Evolutionary conservation across 1,139 yeast species (phyloP), one percentile per base, ranked within the genome.

Genomic region (Petasospora fabianii): DNA sequence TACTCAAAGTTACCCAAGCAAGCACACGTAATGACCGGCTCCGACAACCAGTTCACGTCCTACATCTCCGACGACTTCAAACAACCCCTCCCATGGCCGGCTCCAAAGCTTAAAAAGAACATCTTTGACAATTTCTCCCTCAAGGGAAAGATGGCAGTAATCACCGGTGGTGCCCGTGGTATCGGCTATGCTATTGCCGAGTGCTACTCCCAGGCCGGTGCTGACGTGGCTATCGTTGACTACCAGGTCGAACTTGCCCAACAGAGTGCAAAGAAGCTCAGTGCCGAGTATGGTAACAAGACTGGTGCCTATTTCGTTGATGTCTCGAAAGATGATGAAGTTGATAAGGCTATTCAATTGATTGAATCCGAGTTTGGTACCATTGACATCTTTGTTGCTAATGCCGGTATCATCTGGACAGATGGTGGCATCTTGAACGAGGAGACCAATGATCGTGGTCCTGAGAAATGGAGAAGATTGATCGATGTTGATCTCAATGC

Each of bases 391-490:
- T 81, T 86, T 59, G 95, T 87, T 27, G 95, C 95, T 56, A 87
- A 87, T 60, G 96, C 96, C 19, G 96, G 96, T 46, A 79, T 85
- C 35, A 85, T 88, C 26, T 86, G 95, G 95, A 75, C 80, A 22
- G 75, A 77, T 24, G 96, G 94, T 20, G 71, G 80, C 27, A 63
- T 79, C 55, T 66, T 84, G 47, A 83, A 82, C 41, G 72, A 44
- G 26, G 37, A 69, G 26, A 66, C 68, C 44, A 33, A 33, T 69
- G 66, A 62, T 17, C 26, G 30, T 69, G 76, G 75, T 53, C 67
- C 76, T 59, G 71, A 69, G 36, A 76, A 69, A 49, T 84, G 88
- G 88, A 65, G 77, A 53, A 76, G 76, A 60, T 75, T 84, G 44
- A 68, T 85, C 47, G 78, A 83, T 60, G 73, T 81, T 49, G 88